Evolutionary conservation across 768 basidiomycete species (phyloP), one percentile per base, ranked within the genome.

Genomic region (Dendrothele bispora): DNA sequence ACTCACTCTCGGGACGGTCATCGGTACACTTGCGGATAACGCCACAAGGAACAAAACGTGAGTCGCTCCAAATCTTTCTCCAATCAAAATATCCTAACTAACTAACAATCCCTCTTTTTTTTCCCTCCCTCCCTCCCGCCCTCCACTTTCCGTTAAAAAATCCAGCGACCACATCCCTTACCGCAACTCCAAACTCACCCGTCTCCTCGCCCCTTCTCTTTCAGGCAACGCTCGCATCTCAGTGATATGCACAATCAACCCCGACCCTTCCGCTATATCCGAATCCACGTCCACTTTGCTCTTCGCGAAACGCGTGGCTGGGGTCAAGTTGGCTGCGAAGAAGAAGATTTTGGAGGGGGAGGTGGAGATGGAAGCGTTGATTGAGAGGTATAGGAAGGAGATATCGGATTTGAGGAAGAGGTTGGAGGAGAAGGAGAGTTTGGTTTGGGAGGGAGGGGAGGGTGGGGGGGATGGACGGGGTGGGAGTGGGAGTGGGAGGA

Each of bases 321-420:
- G 80, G 55, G 95, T 98, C 32, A 83, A 91, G 53, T 70, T 98
- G 29, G 80, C 86, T 50, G 94, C 94, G 3, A 83, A 88, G 70
- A 93, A 91, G 83, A 94, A 91, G n/a, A n/a, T n/a, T n/a, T n/a
- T n/a, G n/a, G n/a, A n/a, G 65, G 94, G 97, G 64, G 74, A 98
- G 10, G 83, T 97, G 3, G 92, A 97, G 56, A 93, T 91, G 0
- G 91, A 94, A 51, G 95, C 93, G 0, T 76, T 97, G 32, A 89
- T 99, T 52, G 91, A 95, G 70, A 80, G 92, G 42, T 98, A 98
- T 63, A 82, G 91, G 55, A 90, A 88, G 58, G 93, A 98, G 69
- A 95, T 99, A 46, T 94, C 95, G 40, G 87, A 89, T 34, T 81
- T 99, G 44, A 89, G 86, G 71, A 70, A 64, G 2, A 79, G 91